Evolutionary conservation across 306 rosid species (phyloP), one percentile per base, ranked within the genome.

Genomic region (Castanea sativa): DNA sequence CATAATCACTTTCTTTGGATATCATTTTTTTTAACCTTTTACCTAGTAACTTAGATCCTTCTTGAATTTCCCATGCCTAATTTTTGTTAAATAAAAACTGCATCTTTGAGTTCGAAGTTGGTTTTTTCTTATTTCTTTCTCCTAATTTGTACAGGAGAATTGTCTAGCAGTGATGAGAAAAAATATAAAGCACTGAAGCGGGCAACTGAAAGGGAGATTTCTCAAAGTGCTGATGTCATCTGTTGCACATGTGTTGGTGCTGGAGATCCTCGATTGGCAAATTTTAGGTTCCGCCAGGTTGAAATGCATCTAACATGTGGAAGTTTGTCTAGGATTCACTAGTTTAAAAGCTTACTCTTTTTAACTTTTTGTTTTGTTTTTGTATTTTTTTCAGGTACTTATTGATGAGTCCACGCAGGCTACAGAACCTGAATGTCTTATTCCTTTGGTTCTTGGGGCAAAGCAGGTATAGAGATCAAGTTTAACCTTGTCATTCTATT

Each of bases 341-440:
- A 72, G 69, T 73, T 73, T 74, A 77, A 76, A 69, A 71, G 71
- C 88, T 81, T 73, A 86, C 73, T 52, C 19, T 38, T 56, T 38
- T 61, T 69, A 58, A 25, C 19, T 38, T 59, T 84, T 20, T 58
- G 35, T 41, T 6, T 49, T 49, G 15, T 49, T 49, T 49, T 49
- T 38, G 45, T 38, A 38, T 49, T 49, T 49, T 49, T 55, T 80
- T 15, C 79, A 96, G 99, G 99, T 96, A 57, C 99, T 96, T 73
- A 96, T 96, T 82, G 99, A 96, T n/a, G 99, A 96, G 90, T 96
- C 99, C 33, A 96, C 99, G 77, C 99, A 96, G 74, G 93, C 99
- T 69, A 96, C 98, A 20, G 99, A 96, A 80, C 99, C 99, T 55
- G 99, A 96, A 85, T 96, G 99, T 76, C 98, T 96, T 41, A 96